phyloP scores from a whole-genome alignment of 768 basidiomycete genomes.

The Floccularia luteovirens region DNA sequence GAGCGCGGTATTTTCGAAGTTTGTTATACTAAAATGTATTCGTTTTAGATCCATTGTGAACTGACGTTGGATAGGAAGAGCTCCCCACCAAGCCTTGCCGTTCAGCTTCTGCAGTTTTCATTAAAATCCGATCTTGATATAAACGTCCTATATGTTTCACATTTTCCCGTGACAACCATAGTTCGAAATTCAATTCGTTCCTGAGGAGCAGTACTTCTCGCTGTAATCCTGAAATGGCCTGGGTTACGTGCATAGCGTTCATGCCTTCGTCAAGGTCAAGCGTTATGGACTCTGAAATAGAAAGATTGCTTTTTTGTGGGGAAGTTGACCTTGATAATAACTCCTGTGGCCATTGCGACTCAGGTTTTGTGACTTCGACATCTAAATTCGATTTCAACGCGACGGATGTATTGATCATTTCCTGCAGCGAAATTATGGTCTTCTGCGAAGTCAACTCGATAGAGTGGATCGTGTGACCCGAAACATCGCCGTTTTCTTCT shows the following conservation, averaged over 20 bases:
- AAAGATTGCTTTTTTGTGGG: neutral
- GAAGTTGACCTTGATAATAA: conserved; percentile 30
- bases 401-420: conserved; percentile 68
- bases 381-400: conserved; percentile 67
- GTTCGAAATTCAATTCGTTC: conserved; percentile 80
- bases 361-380: conserved; percentile 48
- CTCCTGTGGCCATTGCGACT: conserved; percentile 42
- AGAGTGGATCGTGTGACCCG: conserved; percentile 22
- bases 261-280: neutral
- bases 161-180: conserved; percentile 78
- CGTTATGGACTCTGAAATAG: neutral
- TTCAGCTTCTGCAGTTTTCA: conserved; percentile 73
- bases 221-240: conserved; percentile 65
- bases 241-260: conserved; percentile 42
- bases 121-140: conserved; percentile 65
- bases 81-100: conserved; percentile 70
- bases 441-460: conserved; percentile 29
- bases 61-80: too few relatives aligned
- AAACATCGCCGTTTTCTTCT: conserved; percentile 5
- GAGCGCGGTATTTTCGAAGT: conserved; percentile 65
- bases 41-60: too few relatives aligned
- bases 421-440: conserved; percentile 54
- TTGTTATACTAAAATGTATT: conserved; percentile 58
- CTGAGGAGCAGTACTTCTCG: conserved; percentile 67
- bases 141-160: conserved; percentile 76